Conservation (phyloP, 352 stramenopile genomes). For the Pythium utonaiense region DNA sequence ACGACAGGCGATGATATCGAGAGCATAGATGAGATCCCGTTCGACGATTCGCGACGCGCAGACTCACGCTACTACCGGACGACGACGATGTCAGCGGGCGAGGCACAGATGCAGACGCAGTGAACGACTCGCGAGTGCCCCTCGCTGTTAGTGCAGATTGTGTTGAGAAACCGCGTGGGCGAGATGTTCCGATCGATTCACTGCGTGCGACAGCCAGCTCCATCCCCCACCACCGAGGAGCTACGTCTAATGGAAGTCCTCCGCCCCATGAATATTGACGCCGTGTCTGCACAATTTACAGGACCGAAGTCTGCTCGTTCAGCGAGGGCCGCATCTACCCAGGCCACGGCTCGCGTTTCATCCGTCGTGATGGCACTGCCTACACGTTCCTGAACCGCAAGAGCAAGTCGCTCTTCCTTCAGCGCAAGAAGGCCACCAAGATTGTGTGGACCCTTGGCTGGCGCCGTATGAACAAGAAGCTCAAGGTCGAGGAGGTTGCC, state of each 20-base stretch:
- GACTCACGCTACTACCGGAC: background rate
- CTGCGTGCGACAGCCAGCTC: background rate
- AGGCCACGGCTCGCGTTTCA: conserved; percentile 98
- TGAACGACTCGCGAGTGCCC: background rate
- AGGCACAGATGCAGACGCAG: background rate
- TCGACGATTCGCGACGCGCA: background rate
- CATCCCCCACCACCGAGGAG: background rate
- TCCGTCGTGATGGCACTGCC: conserved; percentile 95
- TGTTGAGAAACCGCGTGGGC: no score
- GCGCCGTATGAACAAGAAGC: conserved; percentile 99
- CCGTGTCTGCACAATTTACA: conserved; percentile 21
- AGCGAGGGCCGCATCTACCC: conserved; percentile 95
- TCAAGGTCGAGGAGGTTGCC: conserved; percentile 88
- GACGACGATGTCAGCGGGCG: background rate
- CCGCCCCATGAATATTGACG: conserved; percentile 9
- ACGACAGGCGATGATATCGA: background rate
- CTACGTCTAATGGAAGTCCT: background rate
- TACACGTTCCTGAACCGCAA: conserved; percentile 97
- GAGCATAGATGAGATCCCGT: background rate
- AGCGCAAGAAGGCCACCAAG: conserved; percentile 99
- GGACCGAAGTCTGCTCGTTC: conserved; percentile 90
- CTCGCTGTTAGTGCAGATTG: no score
- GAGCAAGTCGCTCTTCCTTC: conserved; percentile 97
- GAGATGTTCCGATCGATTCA: no score
- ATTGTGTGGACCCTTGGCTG: conserved; percentile 98